Conservation (phyloP, 2,329 filamentous ascomycete genomes). For the Aureobasidium mangrovei region DNA sequence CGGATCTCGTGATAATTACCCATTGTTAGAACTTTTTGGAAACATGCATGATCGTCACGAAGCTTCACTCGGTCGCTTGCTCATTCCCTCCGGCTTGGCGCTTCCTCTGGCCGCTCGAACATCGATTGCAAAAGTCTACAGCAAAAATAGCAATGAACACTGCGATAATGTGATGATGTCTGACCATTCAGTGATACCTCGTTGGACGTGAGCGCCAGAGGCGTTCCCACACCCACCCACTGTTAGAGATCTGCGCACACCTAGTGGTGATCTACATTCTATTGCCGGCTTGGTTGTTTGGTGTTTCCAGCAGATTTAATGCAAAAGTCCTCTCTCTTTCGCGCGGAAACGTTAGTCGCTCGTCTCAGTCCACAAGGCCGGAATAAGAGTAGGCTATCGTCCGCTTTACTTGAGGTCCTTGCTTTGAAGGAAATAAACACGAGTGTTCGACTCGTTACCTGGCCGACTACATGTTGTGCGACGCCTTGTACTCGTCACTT, state of each 20-base stretch:
- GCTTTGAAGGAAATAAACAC: not conserved
- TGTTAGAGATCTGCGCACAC: not conserved
- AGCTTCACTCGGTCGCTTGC: conserved; percentile 3
- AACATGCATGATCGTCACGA: conserved; percentile 12
- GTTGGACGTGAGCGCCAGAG: too few species aligned
- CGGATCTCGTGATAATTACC: conserved; percentile 13
- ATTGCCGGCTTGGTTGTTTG: not conserved
- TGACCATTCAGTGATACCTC: not conserved
- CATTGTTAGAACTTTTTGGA: conserved; percentile 2
- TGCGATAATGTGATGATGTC: not conserved
- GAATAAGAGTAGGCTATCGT: not conserved
- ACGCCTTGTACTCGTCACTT: not conserved
- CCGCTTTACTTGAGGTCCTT: not conserved
- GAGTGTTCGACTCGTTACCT: not conserved
- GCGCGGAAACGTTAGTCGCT: conserved; percentile 10
- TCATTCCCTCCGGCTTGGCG: conserved; percentile 7
- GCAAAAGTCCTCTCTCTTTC: not conserved
- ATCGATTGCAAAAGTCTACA: not conserved
- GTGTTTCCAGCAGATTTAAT: conserved; percentile 13
- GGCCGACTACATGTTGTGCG: not conserved
- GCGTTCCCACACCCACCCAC: too few species aligned
- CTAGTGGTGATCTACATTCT: not conserved
- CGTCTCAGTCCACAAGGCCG: not conserved
- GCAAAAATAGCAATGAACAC: not conserved
- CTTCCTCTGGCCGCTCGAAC: not conserved